Conservation (phyloP, 306 rosid species). For the Dryas octopetala region DNA sequence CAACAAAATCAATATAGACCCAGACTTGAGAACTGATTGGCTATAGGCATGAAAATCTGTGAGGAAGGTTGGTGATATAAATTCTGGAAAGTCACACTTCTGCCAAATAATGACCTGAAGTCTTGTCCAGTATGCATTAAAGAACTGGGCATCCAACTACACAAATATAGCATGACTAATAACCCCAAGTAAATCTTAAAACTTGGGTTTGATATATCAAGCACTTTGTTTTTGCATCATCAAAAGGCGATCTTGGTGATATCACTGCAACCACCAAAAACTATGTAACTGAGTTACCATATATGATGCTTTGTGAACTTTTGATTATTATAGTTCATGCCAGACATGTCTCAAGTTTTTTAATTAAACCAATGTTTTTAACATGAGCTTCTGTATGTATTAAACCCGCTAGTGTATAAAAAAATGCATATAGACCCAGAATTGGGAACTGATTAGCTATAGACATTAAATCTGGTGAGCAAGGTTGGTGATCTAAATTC, state of each 20-base stretch:
- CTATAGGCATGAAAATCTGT: background rate
- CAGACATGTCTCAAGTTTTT: background rate
- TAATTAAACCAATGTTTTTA: background rate
- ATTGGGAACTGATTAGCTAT: background rate
- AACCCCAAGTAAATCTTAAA: constrained; percentile 59
- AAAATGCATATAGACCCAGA: background rate
- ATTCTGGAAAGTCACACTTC: background rate
- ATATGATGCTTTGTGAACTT: constrained; percentile 41
- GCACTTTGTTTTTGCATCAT: constrained; percentile 62
- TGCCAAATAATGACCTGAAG: background rate
- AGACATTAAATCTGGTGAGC: constrained; percentile 4
- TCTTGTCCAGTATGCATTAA: background rate
- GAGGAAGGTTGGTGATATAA: background rate
- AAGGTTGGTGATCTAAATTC: background rate
- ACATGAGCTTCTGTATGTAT: background rate
- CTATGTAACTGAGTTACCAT: constrained; percentile 40
- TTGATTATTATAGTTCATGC: background rate
- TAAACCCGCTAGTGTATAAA: background rate
- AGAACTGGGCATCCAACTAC: background rate
- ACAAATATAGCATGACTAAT: constrained; percentile 47
- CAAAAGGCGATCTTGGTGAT: constrained; percentile 43
- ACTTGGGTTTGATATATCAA: constrained; percentile 75
- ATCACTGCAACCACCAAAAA: constrained; percentile 59
- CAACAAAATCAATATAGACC: background rate
- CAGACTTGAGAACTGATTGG: constrained; percentile 5